Percentiles rank a stretch among this genome's conserved stretches.
phyloP scores from a whole-genome alignment of 495 filamentous ascomycete species.

The Penicillium verhagenii region DNA sequence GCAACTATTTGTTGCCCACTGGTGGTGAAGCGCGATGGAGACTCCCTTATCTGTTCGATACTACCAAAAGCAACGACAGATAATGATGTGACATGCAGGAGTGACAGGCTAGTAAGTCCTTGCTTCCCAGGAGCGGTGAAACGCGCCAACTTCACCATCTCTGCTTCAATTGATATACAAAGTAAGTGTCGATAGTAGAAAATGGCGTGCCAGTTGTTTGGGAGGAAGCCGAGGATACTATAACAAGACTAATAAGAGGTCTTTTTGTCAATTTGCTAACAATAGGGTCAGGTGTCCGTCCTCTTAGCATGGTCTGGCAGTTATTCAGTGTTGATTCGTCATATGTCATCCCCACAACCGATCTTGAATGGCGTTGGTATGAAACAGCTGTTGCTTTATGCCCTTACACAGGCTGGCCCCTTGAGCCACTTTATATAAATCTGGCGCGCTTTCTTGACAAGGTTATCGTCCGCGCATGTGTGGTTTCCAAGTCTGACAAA shows the following conservation, averaged over 20 bases:
- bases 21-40: conserved; percentile 24
- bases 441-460: conserved; percentile 27
- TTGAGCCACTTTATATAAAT: conserved; percentile 18
- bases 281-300: conserved; percentile 25
- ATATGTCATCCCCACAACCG: conserved; percentile 17
- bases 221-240: conserved; percentile 21
- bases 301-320: conserved; percentile 30
- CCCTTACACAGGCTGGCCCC: conserved; percentile 28
- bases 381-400: conserved; percentile 25
- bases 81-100: not conserved
- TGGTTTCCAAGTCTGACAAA: conserved; percentile 25
- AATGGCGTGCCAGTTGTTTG: too few species aligned
- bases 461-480: conserved; percentile 14
- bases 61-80: conserved; percentile 24
- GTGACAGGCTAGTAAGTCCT: not conserved
- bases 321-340: conserved; percentile 20
- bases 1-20: conserved; percentile 27
- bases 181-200: too few species aligned
- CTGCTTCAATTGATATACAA: too few species aligned
- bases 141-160: conserved; percentile 10
- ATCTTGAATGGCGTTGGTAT: conserved; percentile 26
- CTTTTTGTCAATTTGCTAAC: conserved; percentile 29
- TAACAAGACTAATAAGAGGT: conserved; percentile 28
- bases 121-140: conserved; percentile 3
- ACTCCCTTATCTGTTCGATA: conserved; percentile 24